phyloP scores from a whole-genome alignment of 495 filamentous ascomycete species.

The Hypoxylon cercidicola region DNA sequence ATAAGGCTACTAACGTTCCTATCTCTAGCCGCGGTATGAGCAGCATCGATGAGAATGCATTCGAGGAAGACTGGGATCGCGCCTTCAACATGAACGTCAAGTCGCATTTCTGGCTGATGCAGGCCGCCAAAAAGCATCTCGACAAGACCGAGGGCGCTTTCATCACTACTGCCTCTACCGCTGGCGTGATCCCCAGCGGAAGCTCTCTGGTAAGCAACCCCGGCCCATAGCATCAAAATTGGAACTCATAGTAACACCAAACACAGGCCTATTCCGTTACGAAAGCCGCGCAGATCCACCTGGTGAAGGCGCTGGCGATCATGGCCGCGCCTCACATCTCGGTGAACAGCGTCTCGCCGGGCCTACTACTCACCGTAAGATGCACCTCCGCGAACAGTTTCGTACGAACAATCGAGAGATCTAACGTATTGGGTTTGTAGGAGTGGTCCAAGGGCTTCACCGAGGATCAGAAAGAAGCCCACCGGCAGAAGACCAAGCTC shows the following conservation, averaged over 20 bases:
- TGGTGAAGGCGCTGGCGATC: slow-evolving; percentile 61
- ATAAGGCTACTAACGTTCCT: slow-evolving; percentile 4
- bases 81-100: slow-evolving; percentile 70
- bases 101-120: slow-evolving; percentile 64
- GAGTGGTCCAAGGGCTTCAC: slow-evolving; percentile 66
- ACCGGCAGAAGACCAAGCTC: slow-evolving; percentile 58
- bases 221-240: neutral
- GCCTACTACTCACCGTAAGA: slow-evolving; percentile 60
- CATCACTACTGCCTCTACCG: slow-evolving; percentile 62
- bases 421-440: slow-evolving; percentile 41
- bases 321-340: slow-evolving; percentile 63
- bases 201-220: slow-evolving; percentile 54
- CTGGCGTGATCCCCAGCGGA: slow-evolving; percentile 63
- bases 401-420: neutral
- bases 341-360: slow-evolving; percentile 65
- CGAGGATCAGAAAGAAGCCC: slow-evolving; percentile 53
- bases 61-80: slow-evolving; percentile 66
- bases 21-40: slow-evolving; percentile 51
- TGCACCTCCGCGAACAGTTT: neutral
- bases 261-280: slow-evolving; percentile 60
- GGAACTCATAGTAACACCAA: slow-evolving; percentile 9
- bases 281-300: slow-evolving; percentile 68
- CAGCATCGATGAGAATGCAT: slow-evolving; percentile 64
- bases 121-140: slow-evolving; percentile 58
- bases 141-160: slow-evolving; percentile 63